Evolutionary conservation across 2,329 filamentous ascomycete genomes (phyloP), one percentile per base, ranked within the genome.

Genomic region (Ophiostoma piceae): DNA sequence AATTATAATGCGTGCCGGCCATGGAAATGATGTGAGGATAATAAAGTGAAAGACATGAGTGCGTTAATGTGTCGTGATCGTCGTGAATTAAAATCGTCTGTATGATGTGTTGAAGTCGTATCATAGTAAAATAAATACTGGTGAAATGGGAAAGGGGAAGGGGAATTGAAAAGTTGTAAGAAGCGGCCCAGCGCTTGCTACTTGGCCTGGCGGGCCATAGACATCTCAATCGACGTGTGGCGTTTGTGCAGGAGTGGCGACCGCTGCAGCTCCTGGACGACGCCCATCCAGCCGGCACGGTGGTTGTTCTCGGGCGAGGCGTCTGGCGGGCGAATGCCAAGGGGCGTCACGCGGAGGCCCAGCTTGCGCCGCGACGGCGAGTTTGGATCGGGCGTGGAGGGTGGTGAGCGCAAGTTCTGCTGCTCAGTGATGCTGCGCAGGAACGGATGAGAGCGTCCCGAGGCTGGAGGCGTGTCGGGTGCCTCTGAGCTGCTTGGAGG

Each of bases 221-320:
- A 79, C 73, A 80, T 81, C 77, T 89, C 87, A 74, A 89, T 85
- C 8, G 84, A 87, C n/a, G 85, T 84, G 75, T 87, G 86, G 19
- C 87, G 82, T 74, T 87, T 84, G 67, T 87, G 85, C 80, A 90
- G 83, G 70, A 84, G 77, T 2, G 87, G 87, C 32, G 85, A 88
- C 69, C 79, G 84, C 76, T 89, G 87, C 67, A 90, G 78, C 74
- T 90, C 87, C 69, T 85, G 80, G 29, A 90, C 85, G 6, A 90
- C 87, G 35, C 86, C 86, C 26, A 85, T 84, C 87, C 87, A 90
- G 35, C 86, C 86, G 72, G 79, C 79, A 69, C 83, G 83, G 68
- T 86, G 84, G 26, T 79, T 79, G 54, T 79, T 78, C 64, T 80
- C 80, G 43, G 82, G 78, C 64, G 80, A 80, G 67, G 85, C 83